Percentiles rank a stretch among this genome's conserved stretches.
Evolutionary conservation across 306 rosid species (phyloP).

Genomic region (Lathyrus aphaca): DNA sequence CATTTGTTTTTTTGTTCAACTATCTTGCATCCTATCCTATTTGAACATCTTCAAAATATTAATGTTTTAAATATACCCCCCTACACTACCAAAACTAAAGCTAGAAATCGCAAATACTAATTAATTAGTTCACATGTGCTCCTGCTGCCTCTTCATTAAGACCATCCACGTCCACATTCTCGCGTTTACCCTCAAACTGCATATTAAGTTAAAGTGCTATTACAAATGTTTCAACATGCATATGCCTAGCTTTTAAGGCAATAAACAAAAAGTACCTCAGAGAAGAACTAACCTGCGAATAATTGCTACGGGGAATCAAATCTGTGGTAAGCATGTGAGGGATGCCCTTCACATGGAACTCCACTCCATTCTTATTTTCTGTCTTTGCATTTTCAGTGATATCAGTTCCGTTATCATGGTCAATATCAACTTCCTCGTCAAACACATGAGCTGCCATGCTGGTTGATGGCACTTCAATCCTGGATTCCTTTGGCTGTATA

Average conservation of each 20-base stretch:
- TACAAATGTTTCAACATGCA: constrained; percentile 36
- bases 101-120: constrained; percentile 23
- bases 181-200: constrained; percentile 76
- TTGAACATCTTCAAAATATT: constrained; percentile 30
- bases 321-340: constrained; percentile 63
- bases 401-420: constrained; percentile 51
- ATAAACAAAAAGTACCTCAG: constrained; percentile 1
- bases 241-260: constrained; percentile 29
- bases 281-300: constrained; percentile 60
- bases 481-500: constrained; percentile 65
- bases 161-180: constrained; percentile 64
- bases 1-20: constrained; percentile 25
- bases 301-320: constrained; percentile 50
- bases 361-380: constrained; percentile 49
- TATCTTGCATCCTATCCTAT: constrained; percentile 25
- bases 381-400: constrained; percentile 41
- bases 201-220: constrained; percentile 35
- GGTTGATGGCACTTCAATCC: constrained; percentile 61
- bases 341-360: constrained; percentile 41
- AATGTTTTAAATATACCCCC: constrained; percentile 27
- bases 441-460: constrained; percentile 84
- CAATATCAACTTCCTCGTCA: constrained; percentile 81
- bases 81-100: constrained; percentile 24
- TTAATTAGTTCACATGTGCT: constrained; percentile 38
- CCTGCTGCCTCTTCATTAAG: constrained; percentile 50